A percentile compares a stretch with the other conserved stretches of the same genome.
Conservation (phyloP, 2,329 filamentous ascomycete genomes). For the Endoconidiophora polonica region DNA sequence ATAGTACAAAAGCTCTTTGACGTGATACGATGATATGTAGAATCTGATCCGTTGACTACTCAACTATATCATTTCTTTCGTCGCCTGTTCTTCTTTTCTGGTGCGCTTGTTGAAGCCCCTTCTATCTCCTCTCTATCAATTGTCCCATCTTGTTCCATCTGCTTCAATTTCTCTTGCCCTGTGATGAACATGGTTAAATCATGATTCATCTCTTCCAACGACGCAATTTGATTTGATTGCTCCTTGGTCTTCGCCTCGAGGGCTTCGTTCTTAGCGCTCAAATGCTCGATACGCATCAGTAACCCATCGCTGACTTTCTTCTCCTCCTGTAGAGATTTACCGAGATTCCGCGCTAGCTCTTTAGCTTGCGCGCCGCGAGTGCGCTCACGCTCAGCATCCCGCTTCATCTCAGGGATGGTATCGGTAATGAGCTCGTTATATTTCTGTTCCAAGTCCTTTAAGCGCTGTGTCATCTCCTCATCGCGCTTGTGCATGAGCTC, state of each 20-base stretch:
- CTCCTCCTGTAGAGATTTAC: conserved; percentile 68
- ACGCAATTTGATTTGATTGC: conserved; percentile 46
- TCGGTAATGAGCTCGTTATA: background rate
- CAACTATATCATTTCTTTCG: conserved; percentile 23
- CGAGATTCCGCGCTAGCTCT: conserved; percentile 56
- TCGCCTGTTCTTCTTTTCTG: conserved; percentile 39
- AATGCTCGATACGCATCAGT: conserved; percentile 62
- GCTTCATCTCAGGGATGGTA: conserved; percentile 14
- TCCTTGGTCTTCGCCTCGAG: conserved; percentile 40
- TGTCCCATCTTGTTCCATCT: conserved; percentile 44
- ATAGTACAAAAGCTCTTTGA: background rate
- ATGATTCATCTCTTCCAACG: conserved; percentile 71
- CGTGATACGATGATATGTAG: background rate
- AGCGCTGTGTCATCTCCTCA: no score
- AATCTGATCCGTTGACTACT: background rate
- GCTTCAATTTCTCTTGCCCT: conserved; percentile 62
- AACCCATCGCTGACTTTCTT: conserved; percentile 69
- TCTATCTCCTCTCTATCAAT: conserved; percentile 54
- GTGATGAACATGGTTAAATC: conserved; percentile 80
- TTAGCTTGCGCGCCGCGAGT: conserved; percentile 55
- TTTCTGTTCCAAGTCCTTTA: conserved; percentile 12
- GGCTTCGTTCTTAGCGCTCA: conserved; percentile 44
- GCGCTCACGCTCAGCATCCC: conserved; percentile 38
- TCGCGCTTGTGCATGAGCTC: conserved; percentile 22
- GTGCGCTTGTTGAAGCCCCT: conserved; percentile 53